Base-by-base conservation (phyloP, 257 asterid species). In the Scutellaria barbata region DNA sequence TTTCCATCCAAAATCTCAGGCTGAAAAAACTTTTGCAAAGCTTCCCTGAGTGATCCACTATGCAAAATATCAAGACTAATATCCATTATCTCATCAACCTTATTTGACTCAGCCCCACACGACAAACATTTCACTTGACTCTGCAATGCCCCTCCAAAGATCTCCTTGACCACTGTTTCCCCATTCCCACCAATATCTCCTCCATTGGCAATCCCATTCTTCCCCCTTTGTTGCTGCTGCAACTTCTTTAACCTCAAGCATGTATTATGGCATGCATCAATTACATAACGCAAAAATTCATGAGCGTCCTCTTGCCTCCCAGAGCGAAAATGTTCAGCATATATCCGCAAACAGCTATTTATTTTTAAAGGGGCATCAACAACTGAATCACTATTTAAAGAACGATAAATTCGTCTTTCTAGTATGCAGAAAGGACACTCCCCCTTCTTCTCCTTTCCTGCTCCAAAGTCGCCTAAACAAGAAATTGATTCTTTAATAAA, bases 271-370 rank as follows among this genome's bases (percentile, higher is more conserved):
- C 99, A 95, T 13, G 97, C 92, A 76, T 92, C 99, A 55, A 95
- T 95, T 76, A 95, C 98, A 84, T 95, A 95, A 35, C 95, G 94
- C 90, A 95, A 83, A 78, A 95, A 95, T 79, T 95, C 99, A 81
- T 93, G 98, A 10, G 98, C 98, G 80, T 93, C 98, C 80, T 93
- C 98, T 75, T 93, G 98, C 80, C 95, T 85, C 79, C 98, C 98
- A 5, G 72, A 61, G 66, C 86, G 90, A 82, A 93, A 90, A 80
- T 93, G 95, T 80, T 86, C 92, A 7, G 96, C 95, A 71, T 85
- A 93, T 82, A 93, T 76, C 81, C 85, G 81, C 83, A 93, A 80
- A 76, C 89, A 87, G 80, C 55, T 84, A 77, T 89, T 87, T 74
- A 93, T 87, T 85, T 85, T 90, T 39, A 65, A 4, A 7, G 99